Percentiles rank a stretch among this genome's conserved stretches.
These are phyloP conservation scores for Rhinocladiella mackenziei DNA, from an alignment of 2,329 filamentous ascomycete species.

Conservation along the genomic window DNA sequence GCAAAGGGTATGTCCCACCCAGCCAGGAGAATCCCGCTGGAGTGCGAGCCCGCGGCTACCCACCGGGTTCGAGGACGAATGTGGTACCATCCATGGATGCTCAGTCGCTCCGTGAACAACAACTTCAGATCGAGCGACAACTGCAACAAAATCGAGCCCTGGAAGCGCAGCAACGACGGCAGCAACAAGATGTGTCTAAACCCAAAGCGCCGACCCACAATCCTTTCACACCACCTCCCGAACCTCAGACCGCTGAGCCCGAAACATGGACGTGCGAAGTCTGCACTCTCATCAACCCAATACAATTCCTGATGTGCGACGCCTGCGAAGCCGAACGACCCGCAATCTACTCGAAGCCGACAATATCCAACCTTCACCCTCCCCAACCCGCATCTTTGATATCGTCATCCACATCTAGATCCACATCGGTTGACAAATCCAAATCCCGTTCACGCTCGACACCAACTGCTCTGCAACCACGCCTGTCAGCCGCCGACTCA, in stretches of 20 bases:
- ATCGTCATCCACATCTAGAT: not conserved
- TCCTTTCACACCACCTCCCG: not conserved
- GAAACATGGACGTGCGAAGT: conserved; percentile 56
- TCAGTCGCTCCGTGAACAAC: conserved; percentile 15
- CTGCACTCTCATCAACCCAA: conserved; percentile 60
- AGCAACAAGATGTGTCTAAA: conserved; percentile 2
- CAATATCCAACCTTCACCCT: not conserved
- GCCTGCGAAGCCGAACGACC: conserved; percentile 57
- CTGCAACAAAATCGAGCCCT: conserved; percentile 9
- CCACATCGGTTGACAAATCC: conserved; percentile 19
- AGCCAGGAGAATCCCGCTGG: conserved; percentile 53
- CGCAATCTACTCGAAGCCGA: conserved; percentile 33
- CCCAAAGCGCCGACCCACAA: not conserved
- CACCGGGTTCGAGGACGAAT: conserved; percentile 27
- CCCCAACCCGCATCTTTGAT: conserved; percentile 23
- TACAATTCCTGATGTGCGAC: conserved; percentile 58
- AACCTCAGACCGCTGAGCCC: conserved; percentile 14
- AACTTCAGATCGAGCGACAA: conserved; percentile 19
- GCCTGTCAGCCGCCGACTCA: conserved; percentile 36
- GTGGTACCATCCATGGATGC: conserved; percentile 30
- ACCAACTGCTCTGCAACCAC: conserved; percentile 20
- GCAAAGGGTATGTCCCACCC: conserved; percentile 52
- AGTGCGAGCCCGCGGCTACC: conserved; percentile 39
- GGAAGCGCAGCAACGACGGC: conserved; percentile 2
- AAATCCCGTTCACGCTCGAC: not conserved